phyloP scores from a whole-genome alignment of 768 basidiomycete species.

The Terana coerulea region DNA sequence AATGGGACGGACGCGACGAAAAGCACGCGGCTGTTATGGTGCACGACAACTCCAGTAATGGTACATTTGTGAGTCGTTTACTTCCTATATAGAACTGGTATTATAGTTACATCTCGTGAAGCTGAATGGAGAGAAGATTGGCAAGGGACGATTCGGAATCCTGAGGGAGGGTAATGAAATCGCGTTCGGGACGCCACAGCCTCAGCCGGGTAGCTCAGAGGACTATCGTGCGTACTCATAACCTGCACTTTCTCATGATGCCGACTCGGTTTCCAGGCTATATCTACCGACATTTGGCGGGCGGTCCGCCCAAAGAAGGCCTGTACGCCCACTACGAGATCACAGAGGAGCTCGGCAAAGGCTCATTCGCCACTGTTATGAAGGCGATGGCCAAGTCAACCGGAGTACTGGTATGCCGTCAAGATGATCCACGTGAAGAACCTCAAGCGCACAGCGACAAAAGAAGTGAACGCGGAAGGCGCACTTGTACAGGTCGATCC shows the following conservation, averaged over 20 bases:
- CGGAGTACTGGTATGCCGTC: slow-evolving; percentile 76
- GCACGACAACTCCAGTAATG: slow-evolving; percentile 63
- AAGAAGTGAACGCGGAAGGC: not conserved
- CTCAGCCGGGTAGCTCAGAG: slow-evolving; percentile 47
- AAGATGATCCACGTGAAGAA: slow-evolving; percentile 72
- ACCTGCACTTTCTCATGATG: not conserved
- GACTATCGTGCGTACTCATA: slow-evolving; percentile 63
- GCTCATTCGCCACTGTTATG: slow-evolving; percentile 88
- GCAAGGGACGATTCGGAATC: slow-evolving; percentile 48
- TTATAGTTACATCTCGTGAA: too few relatives aligned
- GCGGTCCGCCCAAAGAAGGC: slow-evolving; percentile 44
- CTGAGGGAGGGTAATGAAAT: slow-evolving; percentile 83
- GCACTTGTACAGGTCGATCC: slow-evolving; percentile 55
- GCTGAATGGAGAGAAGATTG: slow-evolving; percentile 69
- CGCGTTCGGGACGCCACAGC: slow-evolving; percentile 65
- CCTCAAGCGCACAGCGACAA: slow-evolving; percentile 26
- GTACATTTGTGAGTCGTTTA: slow-evolving; percentile 63
- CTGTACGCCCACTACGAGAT: slow-evolving; percentile 67
- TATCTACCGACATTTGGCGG: slow-evolving; percentile 65
- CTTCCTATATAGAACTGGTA: too few relatives aligned
- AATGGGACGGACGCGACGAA: slow-evolving; percentile 53
- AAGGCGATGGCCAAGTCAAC: slow-evolving; percentile 71
- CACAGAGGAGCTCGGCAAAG: slow-evolving; percentile 74
- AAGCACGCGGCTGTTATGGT: slow-evolving; percentile 43
- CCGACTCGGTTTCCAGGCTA: slow-evolving; percentile 43